A percentile compares a stretch with the other conserved stretches of the same genome.
These are phyloP conservation scores for Oidiodendron maius DNA, from an alignment of 495 filamentous ascomycete species.

Conservation along the genomic window DNA sequence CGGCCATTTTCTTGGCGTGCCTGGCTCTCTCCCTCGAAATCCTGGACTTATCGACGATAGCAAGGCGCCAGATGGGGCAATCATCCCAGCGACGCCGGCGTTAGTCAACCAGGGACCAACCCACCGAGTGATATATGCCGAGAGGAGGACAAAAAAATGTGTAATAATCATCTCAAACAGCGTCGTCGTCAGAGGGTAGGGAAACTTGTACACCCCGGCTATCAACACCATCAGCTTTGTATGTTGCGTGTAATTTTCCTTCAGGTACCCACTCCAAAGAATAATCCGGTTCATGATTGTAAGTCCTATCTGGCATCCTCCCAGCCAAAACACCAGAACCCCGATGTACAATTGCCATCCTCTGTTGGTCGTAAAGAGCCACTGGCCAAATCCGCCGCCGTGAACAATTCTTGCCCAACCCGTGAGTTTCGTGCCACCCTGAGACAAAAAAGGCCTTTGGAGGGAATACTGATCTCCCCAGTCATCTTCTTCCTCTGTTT, in stretches of 20 bases:
- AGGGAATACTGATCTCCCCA: slow-evolving; percentile 12
- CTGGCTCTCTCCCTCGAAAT: slow-evolving; percentile 11
- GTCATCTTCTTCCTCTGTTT: slow-evolving; percentile 32
- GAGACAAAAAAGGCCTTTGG: slow-evolving; percentile 5
- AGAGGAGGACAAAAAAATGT: slow-evolving; percentile 16
- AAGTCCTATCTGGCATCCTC: slow-evolving; percentile 35
- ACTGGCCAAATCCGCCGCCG: slow-evolving; percentile 39
- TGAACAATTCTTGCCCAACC: slow-evolving; percentile 28
- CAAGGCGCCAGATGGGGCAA: slow-evolving; percentile 28
- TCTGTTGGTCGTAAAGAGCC: slow-evolving; percentile 39
- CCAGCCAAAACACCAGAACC: slow-evolving; percentile 37
- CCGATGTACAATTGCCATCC: slow-evolving; percentile 46
- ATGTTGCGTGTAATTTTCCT: slow-evolving; percentile 20
- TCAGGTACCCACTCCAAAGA: slow-evolving; percentile 26
- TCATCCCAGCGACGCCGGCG: slow-evolving; percentile 15
- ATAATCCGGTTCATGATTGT: slow-evolving; percentile 45
- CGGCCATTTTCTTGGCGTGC: slow-evolving; percentile 5
- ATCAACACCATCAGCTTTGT: slow-evolving; percentile 20
- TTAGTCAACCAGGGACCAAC: slow-evolving; percentile 14
- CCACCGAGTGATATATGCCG: slow-evolving; percentile 21
- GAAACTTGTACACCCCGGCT: slow-evolving; percentile 49
- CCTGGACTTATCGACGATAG: slow-evolving; percentile 10
- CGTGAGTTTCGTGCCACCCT: slow-evolving; percentile 24
- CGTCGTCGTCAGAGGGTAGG: slow-evolving; percentile 42
- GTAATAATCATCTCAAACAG: slow-evolving; percentile 43